These are phyloP conservation scores for Cyclotella cryptica DNA, from an alignment of 108 stramenopile species.

Conservation along the genomic window DNA sequence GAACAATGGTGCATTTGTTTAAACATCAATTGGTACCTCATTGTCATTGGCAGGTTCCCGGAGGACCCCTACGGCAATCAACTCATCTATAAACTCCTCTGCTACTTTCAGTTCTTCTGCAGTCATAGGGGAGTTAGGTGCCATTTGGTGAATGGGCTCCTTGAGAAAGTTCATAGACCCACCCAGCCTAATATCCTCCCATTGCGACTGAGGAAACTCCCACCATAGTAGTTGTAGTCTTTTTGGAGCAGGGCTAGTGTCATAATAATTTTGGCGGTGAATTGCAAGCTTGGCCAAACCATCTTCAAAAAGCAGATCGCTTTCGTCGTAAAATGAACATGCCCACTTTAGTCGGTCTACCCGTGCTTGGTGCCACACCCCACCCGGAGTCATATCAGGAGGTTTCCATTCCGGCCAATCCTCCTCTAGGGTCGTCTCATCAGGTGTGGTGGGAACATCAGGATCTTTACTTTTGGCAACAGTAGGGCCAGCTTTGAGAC, in stretches of 20 bases:
- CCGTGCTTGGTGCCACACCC: background rate
- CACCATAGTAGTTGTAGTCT: background rate
- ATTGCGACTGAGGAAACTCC: background rate
- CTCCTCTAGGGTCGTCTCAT: no score
- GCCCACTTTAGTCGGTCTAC: background rate
- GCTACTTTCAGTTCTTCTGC: background rate
- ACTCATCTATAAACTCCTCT: background rate
- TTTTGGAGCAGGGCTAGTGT: background rate
- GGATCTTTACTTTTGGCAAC: background rate
- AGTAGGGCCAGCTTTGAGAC: background rate
- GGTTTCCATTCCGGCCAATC: background rate
- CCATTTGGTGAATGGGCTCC: conserved; percentile 1
- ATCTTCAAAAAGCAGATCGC: background rate
- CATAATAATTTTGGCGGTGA: conserved; percentile 1
- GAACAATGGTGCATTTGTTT: conserved; percentile 8
- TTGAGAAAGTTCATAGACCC: conserved; percentile 10
- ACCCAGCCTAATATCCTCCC: background rate
- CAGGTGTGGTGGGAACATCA: background rate
- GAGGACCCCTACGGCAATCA: background rate
- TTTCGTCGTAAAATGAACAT: background rate
- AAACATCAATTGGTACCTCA: background rate
- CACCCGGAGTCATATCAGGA: background rate
- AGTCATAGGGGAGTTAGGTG: background rate
- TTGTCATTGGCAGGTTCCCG: background rate
- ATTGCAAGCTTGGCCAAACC: background rate